Conservation (phyloP, 805 yeast species). For the Hanseniaspora lindneri region DNA sequence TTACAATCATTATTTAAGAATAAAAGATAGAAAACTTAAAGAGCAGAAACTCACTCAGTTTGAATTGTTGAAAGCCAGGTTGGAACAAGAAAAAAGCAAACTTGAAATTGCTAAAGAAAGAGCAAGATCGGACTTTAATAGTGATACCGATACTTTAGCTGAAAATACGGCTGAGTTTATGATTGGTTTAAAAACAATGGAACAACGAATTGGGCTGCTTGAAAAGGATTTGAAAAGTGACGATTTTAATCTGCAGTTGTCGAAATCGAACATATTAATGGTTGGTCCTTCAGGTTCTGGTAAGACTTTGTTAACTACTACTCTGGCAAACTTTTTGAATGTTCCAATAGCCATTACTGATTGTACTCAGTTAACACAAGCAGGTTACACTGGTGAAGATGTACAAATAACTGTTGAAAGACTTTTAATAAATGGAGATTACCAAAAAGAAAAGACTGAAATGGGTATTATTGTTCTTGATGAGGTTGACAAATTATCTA, state of each 20-base stretch:
- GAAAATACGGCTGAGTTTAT: slow-evolving; percentile 25
- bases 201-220: slow-evolving; percentile 7
- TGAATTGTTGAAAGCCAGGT: slow-evolving; percentile 20
- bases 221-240: slow-evolving; percentile 24
- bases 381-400: slow-evolving; percentile 57
- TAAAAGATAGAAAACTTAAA: slow-evolving; percentile 33
- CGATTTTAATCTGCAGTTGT: slow-evolving; percentile 33
- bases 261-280: slow-evolving; percentile 44
- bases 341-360: slow-evolving; percentile 51
- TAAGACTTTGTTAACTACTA: slow-evolving; percentile 45
- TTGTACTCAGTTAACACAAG: slow-evolving; percentile 51
- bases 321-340: slow-evolving; percentile 40
- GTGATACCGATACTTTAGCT: slow-evolving; percentile 20
- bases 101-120: slow-evolving; percentile 18
- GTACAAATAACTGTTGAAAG: slow-evolving; percentile 47
- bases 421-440: slow-evolving; percentile 38
- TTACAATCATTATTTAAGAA: slow-evolving; percentile 44
- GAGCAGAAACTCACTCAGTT: slow-evolving; percentile 24
- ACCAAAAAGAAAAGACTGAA: slow-evolving; percentile 42
- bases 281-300: slow-evolving; percentile 57
- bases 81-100: slow-evolving; percentile 11
- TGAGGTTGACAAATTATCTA: slow-evolving; percentile 47
- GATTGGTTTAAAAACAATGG: slow-evolving; percentile 26
- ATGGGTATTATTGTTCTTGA: slow-evolving; percentile 50
- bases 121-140: slow-evolving; percentile 23